Conservation (phyloP, 108 stramenopile genomes). For the Conticribra guillardii region DNA sequence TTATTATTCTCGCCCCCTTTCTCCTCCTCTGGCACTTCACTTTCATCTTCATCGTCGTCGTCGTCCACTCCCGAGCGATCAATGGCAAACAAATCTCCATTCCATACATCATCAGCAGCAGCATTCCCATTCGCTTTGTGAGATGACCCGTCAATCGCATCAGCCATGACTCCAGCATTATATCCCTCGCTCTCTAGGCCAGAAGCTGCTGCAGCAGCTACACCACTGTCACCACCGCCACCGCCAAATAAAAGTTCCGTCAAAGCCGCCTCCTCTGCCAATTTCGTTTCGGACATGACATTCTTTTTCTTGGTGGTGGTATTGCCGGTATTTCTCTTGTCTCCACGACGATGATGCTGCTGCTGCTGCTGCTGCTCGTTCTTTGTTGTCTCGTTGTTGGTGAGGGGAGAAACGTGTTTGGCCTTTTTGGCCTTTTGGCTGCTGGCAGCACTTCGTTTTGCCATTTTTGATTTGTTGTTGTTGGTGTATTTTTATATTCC, state of each 20-base stretch:
- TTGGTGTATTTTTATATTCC: too few relatives aligned
- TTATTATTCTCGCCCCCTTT: slow-evolving; percentile 17
- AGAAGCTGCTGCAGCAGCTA: background rate
- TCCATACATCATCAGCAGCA: background rate
- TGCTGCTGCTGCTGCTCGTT: too few relatives aligned
- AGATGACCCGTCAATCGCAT: background rate
- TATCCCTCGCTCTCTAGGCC: slow-evolving; percentile 21
- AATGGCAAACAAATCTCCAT: slow-evolving; percentile 39
- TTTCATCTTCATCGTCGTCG: slow-evolving; percentile 32
- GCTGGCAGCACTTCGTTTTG: too few relatives aligned
- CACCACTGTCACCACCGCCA: slow-evolving; percentile 8
- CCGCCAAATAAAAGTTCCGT: slow-evolving; percentile 29
- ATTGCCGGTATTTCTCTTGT: too few relatives aligned
- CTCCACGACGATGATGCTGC: too few relatives aligned
- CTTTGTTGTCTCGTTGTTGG: too few relatives aligned
- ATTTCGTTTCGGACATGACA: slow-evolving; percentile 24
- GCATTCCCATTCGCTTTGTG: slow-evolving; percentile 9
- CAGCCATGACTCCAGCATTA: background rate
- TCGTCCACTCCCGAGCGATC: slow-evolving; percentile 39
- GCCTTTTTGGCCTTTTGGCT: too few relatives aligned
- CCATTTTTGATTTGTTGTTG: too few relatives aligned
- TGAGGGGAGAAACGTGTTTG: too few relatives aligned
- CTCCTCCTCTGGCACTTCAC: background rate
- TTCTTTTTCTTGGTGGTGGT: background rate
- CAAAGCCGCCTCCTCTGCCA: slow-evolving; percentile 27